phyloP scores from a whole-genome alignment of 345 rosid genomes.

The Draba incana region DNA sequence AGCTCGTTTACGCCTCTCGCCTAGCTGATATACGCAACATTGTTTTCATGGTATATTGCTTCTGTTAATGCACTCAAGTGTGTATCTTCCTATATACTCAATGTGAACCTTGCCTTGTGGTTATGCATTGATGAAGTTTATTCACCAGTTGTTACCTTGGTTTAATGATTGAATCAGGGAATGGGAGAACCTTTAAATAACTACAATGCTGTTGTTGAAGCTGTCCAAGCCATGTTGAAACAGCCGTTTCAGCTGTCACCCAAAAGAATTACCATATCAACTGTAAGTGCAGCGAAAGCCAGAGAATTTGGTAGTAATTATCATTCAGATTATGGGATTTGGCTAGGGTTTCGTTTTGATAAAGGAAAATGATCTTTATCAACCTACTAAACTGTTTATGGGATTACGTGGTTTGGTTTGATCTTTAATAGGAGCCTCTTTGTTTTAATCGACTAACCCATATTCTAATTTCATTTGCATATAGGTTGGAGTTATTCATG shows the following conservation, averaged over 20 bases:
- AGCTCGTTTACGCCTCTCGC: conserved; percentile 86
- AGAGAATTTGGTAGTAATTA: background rate
- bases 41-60: conserved; percentile 79
- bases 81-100: background rate
- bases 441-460: conserved; percentile 11
- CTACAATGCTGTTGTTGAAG: conserved; percentile 82
- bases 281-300: conserved; percentile 52
- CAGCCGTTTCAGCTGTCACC: conserved; percentile 84
- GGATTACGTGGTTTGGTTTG: too few species aligned
- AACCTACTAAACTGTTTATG: too few species aligned
- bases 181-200: conserved; percentile 99
- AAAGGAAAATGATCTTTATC: too few species aligned
- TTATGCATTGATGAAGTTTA: conserved; percentile 9
- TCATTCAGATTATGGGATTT: conserved; percentile 6
- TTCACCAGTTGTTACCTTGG: conserved; percentile 12
- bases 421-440: too few species aligned
- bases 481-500: conserved; percentile 93
- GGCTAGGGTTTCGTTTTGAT: too few species aligned
- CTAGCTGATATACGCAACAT: conserved; percentile 76
- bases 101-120: conserved; percentile 3
- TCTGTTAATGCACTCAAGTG: background rate
- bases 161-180: conserved; percentile 58
- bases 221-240: conserved; percentile 70
- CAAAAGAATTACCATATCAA: conserved; percentile 88
- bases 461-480: conserved; percentile 29